Evolutionary conservation across 768 basidiomycete species (phyloP).

Genomic region (Agaricus sinodeliciosus): DNA sequence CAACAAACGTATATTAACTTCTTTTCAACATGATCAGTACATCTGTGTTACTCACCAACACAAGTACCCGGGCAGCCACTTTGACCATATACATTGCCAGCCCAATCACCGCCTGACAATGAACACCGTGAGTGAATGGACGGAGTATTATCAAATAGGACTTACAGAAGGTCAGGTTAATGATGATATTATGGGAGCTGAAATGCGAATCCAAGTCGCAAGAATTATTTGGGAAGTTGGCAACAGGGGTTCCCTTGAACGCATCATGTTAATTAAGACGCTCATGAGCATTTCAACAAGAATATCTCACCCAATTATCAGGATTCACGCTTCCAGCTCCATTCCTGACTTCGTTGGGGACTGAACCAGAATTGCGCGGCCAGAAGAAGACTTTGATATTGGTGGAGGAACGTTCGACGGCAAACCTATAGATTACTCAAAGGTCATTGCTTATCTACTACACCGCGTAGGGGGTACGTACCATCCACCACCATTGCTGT

Average conservation of each 20-base stretch:
- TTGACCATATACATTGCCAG: conserved; percentile 38
- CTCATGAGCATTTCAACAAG: neutral
- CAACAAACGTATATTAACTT: neutral
- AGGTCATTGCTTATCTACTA: neutral
- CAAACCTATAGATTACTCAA: conserved; percentile 42
- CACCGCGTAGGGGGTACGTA: conserved; percentile 19
- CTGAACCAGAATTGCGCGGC: conserved; percentile 40
- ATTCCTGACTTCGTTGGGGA: conserved; percentile 41
- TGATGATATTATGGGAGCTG: conserved; percentile 53
- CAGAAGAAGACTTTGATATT: conserved; percentile 73
- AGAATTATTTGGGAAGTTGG: conserved; percentile 50
- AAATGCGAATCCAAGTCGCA: conserved; percentile 57
- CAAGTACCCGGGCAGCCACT: conserved; percentile 54
- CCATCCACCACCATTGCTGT: conserved; percentile 54
- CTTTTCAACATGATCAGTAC: neutral
- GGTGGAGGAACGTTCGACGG: conserved; percentile 47
- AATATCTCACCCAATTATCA: conserved; percentile 42
- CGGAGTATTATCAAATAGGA: neutral
- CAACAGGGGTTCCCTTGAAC: conserved; percentile 45
- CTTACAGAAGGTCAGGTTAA: conserved; percentile 45
- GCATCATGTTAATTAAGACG: neutral
- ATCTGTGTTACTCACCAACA: conserved; percentile 27
- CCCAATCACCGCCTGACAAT: conserved; percentile 46
- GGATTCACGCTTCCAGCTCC: conserved; percentile 38
- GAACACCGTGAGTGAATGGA: neutral